Evolutionary conservation across 108 stramenopile species (phyloP).

Genomic region (Cyclostephanos invisitatus): DNA sequence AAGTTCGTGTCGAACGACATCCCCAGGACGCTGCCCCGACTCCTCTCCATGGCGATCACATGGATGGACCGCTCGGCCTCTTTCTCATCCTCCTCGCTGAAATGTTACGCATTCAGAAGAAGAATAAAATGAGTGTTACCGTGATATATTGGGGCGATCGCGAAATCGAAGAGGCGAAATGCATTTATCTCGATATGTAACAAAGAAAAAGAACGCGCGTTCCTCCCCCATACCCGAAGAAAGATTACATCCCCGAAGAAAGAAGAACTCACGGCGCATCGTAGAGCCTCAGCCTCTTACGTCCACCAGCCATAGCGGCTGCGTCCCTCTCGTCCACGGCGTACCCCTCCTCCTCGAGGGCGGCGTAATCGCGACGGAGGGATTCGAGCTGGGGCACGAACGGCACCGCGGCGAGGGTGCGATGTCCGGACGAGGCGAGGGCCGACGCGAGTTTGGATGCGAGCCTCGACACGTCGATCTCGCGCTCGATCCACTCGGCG

Average conservation of each 20-base stretch:
- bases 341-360: slow-evolving; percentile 69
- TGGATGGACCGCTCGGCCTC: slow-evolving; percentile 85
- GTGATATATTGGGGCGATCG: not conserved
- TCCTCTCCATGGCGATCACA: slow-evolving; percentile 77
- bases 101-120: slow-evolving; percentile 39
- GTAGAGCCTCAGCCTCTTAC: slow-evolving; percentile 44
- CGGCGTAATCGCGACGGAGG: slow-evolving; percentile 63
- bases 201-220: not conserved
- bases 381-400: slow-evolving; percentile 81
- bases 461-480: slow-evolving; percentile 70
- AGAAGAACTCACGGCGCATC: slow-evolving; percentile 26
- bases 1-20: slow-evolving; percentile 49
- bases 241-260: not conserved
- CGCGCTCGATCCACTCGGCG: slow-evolving; percentile 32
- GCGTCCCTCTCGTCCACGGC: slow-evolving; percentile 45
- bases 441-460: slow-evolving; percentile 50
- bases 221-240: not conserved
- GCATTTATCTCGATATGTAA: not conserved
- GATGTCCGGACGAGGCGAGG: slow-evolving; percentile 36
- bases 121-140: not conserved
- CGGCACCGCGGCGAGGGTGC: slow-evolving; percentile 49
- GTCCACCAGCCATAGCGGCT: slow-evolving; percentile 14
- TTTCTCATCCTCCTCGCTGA: slow-evolving; percentile 68
- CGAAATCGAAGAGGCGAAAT: not conserved
- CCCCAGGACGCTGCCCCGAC: slow-evolving; percentile 50